phyloP scores from a whole-genome alignment of 2,329 filamentous ascomycete species.

The Apiospora koreana region DNA sequence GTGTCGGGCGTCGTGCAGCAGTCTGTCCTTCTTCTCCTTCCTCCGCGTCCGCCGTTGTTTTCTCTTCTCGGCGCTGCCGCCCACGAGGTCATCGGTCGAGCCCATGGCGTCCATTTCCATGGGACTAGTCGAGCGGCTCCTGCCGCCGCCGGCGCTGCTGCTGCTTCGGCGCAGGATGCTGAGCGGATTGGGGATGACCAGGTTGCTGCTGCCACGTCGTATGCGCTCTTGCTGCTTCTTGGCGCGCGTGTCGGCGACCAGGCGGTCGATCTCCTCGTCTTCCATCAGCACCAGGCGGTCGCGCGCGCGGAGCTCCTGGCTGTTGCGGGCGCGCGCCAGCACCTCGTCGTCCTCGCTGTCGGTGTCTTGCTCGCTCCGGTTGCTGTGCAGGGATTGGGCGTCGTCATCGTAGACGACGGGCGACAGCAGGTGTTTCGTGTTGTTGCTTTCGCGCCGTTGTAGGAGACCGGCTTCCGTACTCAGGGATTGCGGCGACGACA shows the following conservation, averaged over 20 bases:
- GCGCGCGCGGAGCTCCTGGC: constrained; percentile 67
- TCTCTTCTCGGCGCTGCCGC: constrained; percentile 47
- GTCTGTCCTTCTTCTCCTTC: constrained; percentile 52
- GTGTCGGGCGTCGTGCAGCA: constrained; percentile 54
- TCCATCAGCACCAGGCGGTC: constrained; percentile 73
- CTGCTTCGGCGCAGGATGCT: constrained; percentile 35
- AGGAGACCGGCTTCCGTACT: not conserved
- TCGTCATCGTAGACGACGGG: constrained; percentile 69
- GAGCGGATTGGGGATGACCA: constrained; percentile 52
- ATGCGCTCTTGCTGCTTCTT: constrained; percentile 45
- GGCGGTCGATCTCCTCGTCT: constrained; percentile 69
- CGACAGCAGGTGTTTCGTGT: constrained; percentile 50
- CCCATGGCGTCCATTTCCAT: constrained; percentile 41
- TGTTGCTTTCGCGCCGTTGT: not conserved
- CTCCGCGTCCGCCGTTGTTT: constrained; percentile 50
- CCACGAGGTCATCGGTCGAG: constrained; percentile 47
- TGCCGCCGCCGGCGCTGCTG: constrained; percentile 32
- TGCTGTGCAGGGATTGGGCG: constrained; percentile 64
- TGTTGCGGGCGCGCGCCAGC: constrained; percentile 65
- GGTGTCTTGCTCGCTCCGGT: constrained; percentile 68
- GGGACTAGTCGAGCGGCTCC: constrained; percentile 36
- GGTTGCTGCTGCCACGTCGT: constrained; percentile 46
- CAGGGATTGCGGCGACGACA: not conserved
- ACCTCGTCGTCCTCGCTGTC: constrained; percentile 77
- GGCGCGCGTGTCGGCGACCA: constrained; percentile 55